Evolutionary conservation across 148 eudicot species (phyloP).

Genomic region (Arctostaphylos glauca): DNA sequence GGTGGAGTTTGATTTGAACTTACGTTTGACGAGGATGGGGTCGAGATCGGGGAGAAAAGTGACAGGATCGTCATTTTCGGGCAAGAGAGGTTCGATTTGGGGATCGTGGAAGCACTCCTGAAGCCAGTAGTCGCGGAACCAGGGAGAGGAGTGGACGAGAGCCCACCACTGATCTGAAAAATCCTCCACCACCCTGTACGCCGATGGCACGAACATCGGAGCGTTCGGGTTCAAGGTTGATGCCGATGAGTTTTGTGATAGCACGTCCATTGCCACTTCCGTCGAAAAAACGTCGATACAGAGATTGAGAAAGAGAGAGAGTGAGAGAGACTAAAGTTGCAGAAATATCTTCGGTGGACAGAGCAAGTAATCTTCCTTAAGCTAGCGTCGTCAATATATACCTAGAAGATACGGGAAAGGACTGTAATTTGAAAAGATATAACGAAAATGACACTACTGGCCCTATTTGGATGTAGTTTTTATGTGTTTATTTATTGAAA

Average conservation of each 20-base stretch:
- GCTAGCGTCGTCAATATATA: neutral
- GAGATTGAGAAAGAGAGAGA: neutral
- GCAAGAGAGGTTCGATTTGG: slow-evolving; percentile 19
- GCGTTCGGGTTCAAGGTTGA: slow-evolving; percentile 68
- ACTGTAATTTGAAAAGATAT: neutral
- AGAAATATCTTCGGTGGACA: slow-evolving; percentile 3
- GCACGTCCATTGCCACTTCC: slow-evolving; percentile 37
- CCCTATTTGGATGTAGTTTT: too few relatives aligned
- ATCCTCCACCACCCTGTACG: slow-evolving; percentile 68
- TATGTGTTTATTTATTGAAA: too few relatives aligned
- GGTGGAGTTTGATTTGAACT: neutral
- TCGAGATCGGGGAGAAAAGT: slow-evolving; percentile 35
- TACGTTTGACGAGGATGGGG: slow-evolving; percentile 27
- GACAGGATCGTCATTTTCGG: slow-evolving; percentile 27
- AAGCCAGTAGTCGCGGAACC: slow-evolving; percentile 90
- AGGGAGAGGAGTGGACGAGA: slow-evolving; percentile 73
- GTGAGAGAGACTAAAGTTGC: neutral
- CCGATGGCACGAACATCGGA: slow-evolving; percentile 74
- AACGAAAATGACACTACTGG: neutral
- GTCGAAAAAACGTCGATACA: neutral
- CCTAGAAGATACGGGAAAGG: neutral
- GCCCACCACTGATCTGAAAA: slow-evolving; percentile 87
- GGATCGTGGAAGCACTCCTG: slow-evolving; percentile 60
- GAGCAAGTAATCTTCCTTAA: neutral
- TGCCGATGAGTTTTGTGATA: slow-evolving; percentile 26